These are phyloP conservation scores for Aspergillus phoenicis DNA, from an alignment of 2,329 filamentous ascomycete species.

Conservation along the genomic window DNA sequence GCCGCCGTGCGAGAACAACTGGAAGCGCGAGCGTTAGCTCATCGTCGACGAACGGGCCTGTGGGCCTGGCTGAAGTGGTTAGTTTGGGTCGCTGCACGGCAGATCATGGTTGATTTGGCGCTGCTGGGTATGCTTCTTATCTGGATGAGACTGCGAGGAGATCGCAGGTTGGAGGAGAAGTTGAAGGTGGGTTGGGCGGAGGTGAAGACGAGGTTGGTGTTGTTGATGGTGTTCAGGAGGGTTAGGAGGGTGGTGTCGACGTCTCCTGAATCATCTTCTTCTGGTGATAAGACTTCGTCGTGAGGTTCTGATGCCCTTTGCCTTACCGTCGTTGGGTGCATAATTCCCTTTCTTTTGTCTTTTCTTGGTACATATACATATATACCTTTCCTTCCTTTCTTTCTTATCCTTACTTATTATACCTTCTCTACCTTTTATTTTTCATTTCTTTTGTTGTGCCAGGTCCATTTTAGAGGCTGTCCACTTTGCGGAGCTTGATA, in stretches of 20 bases:
- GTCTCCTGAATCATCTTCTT: neutral
- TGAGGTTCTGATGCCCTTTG: neutral
- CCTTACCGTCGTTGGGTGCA: too few species aligned
- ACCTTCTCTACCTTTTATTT: too few species aligned
- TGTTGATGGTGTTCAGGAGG: conserved; percentile 28
- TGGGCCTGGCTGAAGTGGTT: conserved; percentile 72
- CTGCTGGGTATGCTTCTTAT: conserved; percentile 46
- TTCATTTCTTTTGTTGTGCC: too few species aligned
- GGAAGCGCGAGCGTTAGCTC: conserved; percentile 72
- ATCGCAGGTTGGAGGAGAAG: conserved; percentile 45
- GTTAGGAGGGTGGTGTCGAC: neutral
- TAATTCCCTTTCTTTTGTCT: too few species aligned
- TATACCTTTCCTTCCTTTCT: too few species aligned
- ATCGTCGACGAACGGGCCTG: conserved; percentile 64
- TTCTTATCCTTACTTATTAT: too few species aligned
- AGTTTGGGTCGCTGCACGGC: conserved; percentile 70
- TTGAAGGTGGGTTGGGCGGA: conserved; percentile 38
- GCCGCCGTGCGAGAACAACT: conserved; percentile 91
- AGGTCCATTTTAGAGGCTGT: too few species aligned
- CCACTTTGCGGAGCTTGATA: too few species aligned
- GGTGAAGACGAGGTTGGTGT: conserved; percentile 37
- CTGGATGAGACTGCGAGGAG: conserved; percentile 46
- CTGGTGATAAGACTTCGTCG: neutral
- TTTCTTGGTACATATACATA: too few species aligned
- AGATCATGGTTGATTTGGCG: conserved; percentile 71